Percentiles rank a stretch among this genome's conserved stretches.
Evolutionary conservation across 176 grass and related monocot species (phyloP).

Genomic region (Bothriochloa decipiens): DNA sequence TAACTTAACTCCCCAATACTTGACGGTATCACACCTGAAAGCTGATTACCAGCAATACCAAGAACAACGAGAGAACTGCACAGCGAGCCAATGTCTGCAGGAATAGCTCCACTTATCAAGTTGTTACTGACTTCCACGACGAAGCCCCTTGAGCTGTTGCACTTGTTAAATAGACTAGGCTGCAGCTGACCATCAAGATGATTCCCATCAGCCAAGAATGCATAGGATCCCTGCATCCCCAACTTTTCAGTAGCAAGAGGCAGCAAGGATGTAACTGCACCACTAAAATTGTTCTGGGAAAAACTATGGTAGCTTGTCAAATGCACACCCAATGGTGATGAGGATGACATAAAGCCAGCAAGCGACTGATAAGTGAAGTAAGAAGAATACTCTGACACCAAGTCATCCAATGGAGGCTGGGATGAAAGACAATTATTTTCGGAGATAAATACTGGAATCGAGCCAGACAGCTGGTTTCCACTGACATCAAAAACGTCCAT

Average conservation of each 20-base stretch:
- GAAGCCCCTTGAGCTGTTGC: conserved; percentile 74
- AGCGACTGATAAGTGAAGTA: conserved; percentile 55
- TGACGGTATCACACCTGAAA: conserved; percentile 74
- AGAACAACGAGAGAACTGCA: conserved; percentile 72
- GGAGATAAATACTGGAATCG: conserved; percentile 57
- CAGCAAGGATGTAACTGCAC: conserved; percentile 57
- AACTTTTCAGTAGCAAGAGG: conserved; percentile 59
- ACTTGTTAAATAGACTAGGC: conserved; percentile 55
- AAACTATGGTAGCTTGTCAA: conserved; percentile 86
- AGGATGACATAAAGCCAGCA: conserved; percentile 43
- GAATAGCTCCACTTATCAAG: conserved; percentile 61
- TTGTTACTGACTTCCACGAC: conserved; percentile 82
- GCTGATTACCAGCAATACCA: conserved; percentile 71
- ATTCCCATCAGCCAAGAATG: conserved; percentile 84
- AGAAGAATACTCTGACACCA: conserved; percentile 64
- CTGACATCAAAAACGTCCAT: conserved; percentile 93
- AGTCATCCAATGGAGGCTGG: conserved; percentile 50
- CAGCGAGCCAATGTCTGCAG: conserved; percentile 63
- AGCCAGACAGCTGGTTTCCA: conserved; percentile 76
- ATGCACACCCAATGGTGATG: conserved; percentile 12
- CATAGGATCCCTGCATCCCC: conserved; percentile 69
- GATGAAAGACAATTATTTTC: conserved; percentile 56
- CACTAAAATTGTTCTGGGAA: conserved; percentile 84
- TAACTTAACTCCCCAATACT: conserved; percentile 70
- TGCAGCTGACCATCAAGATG: conserved; percentile 54